A percentile compares a stretch with the other conserved stretches of the same genome.
Evolutionary conservation across 495 filamentous ascomycete genomes (phyloP).

Genomic region (Copromyces sp.): DNA sequence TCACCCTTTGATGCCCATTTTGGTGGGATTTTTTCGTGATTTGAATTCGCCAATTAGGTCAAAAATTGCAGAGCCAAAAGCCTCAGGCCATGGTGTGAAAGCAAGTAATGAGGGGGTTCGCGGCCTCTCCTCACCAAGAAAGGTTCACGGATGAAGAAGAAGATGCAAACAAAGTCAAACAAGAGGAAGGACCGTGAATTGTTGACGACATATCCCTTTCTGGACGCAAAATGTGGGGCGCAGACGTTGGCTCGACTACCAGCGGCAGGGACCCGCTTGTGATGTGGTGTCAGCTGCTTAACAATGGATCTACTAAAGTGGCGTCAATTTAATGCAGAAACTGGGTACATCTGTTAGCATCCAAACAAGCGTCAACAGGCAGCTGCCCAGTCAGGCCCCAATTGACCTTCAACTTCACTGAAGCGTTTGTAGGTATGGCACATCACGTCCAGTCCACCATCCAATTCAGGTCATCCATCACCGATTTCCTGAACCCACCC

Average conservation of each 20-base stretch:
- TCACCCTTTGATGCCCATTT: conserved; percentile 56
- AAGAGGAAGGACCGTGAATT: conserved; percentile 6
- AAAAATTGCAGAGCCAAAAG: background rate
- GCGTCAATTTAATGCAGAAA: too few species aligned
- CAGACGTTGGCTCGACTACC: background rate
- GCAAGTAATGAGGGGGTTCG: background rate
- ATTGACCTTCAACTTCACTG: background rate
- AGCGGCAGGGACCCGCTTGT: background rate
- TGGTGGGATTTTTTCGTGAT: background rate
- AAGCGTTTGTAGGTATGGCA: background rate
- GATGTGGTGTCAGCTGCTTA: background rate
- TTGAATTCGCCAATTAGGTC: background rate
- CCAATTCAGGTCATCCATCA: background rate
- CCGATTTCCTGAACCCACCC: background rate
- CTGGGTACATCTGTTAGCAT: background rate
- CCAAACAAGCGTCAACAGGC: background rate
- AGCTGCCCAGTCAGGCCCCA: background rate
- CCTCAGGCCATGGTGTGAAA: background rate
- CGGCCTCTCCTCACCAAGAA: background rate
- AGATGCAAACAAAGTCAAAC: background rate
- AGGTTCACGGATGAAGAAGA: background rate
- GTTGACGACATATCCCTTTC: conserved; percentile 22
- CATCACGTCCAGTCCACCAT: background rate
- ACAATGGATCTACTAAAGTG: background rate
- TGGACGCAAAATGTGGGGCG: background rate